phyloP scores from a whole-genome alignment of 1,284 basidiomycete genomes.

The Pulveroboletus sp. region DNA sequence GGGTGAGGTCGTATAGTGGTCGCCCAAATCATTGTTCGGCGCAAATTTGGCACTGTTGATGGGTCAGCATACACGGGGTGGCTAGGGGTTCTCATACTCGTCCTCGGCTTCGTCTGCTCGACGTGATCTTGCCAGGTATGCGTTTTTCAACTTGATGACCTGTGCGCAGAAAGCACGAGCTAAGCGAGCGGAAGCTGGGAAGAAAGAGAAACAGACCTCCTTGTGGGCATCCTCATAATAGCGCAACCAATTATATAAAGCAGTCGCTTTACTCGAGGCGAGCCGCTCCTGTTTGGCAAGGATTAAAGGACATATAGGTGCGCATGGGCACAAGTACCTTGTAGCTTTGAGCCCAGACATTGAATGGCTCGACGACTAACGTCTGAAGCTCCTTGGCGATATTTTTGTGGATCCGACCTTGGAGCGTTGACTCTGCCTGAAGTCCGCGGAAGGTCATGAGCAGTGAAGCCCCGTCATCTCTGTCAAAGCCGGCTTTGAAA shows the following conservation, averaged over 20 bases:
- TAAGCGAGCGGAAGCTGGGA: not conserved
- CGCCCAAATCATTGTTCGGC: constrained; percentile 55
- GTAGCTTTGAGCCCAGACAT: constrained; percentile 66
- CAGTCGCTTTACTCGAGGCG: constrained; percentile 47
- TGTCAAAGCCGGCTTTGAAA: constrained; percentile 61
- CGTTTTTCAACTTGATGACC: constrained; percentile 67
- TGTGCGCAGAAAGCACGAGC: constrained; percentile 24
- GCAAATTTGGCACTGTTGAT: constrained; percentile 74
- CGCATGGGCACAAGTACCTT: constrained; percentile 40
- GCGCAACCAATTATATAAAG: constrained; percentile 69
- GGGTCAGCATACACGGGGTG: constrained; percentile 9
- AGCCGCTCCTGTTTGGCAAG: constrained; percentile 51
- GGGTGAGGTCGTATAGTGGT: constrained; percentile 77
- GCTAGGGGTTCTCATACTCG: constrained; percentile 54
- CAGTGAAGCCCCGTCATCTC: constrained; percentile 77
- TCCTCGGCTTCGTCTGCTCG: constrained; percentile 87
- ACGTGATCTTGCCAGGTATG: constrained; percentile 75
- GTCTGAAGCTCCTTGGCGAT: constrained; percentile 66
- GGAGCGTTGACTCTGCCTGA: constrained; percentile 61
- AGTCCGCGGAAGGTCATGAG: constrained; percentile 76
- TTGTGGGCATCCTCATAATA: constrained; percentile 60
- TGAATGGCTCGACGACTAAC: constrained; percentile 71
- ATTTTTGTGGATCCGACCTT: constrained; percentile 63
- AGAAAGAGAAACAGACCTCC: constrained; percentile 42
- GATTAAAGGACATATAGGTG: constrained; percentile 3